Conservation (phyloP, 306 rosid genomes). For the Prunus mira region DNA sequence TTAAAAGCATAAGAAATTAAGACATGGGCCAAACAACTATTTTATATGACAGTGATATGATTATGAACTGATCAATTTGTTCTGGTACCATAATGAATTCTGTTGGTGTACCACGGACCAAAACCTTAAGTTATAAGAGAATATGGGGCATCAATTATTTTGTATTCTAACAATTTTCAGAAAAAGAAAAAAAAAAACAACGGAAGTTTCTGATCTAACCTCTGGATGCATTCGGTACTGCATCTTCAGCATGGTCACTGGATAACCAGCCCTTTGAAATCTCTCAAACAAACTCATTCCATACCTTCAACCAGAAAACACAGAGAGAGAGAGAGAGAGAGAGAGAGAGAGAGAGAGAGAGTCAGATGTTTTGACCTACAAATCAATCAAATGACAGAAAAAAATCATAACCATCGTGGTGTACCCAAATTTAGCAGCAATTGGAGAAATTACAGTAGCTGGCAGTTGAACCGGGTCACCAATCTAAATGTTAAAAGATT, state of each 20-base stretch:
- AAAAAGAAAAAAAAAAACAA: neutral
- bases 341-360: neutral
- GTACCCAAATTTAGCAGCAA: constrained; percentile 72
- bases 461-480: constrained; percentile 99
- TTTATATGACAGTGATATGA: neutral
- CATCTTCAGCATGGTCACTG: constrained; percentile 90
- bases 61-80: neutral
- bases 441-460: constrained; percentile 84
- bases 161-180: neutral
- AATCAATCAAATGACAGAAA: neutral
- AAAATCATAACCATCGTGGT: neutral
- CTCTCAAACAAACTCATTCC: constrained; percentile 87
- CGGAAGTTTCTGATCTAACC: constrained; percentile 48
- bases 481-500: constrained; percentile 39
- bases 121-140: neutral
- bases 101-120: neutral
- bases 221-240: constrained; percentile 99
- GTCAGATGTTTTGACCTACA: constrained; percentile 4
- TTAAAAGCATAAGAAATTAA: neutral
- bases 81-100: neutral
- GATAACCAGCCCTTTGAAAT: constrained; percentile 83
- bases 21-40: neutral
- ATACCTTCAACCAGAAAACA: constrained; percentile 54
- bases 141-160: neutral
- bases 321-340: neutral